Evolutionary conservation across 1,139 yeast species (phyloP), one percentile per base, ranked within the genome.

Genomic region (Taphrina sp.): DNA sequence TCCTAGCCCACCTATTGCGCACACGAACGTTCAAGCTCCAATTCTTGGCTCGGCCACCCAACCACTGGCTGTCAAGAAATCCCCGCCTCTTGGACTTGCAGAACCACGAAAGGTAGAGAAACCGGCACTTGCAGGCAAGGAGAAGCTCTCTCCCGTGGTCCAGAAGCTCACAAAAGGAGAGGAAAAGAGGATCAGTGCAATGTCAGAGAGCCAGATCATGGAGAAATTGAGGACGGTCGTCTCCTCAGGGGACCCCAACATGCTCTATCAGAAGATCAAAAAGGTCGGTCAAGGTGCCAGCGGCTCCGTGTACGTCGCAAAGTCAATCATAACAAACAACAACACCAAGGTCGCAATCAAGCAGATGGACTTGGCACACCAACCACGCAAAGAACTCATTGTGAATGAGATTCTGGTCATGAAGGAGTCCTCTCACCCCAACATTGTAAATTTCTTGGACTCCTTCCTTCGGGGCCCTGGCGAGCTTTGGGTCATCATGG

Each of bases 261-360:
- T 89, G 31, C 77, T 82, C 58, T 94, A 88, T 72, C 85, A 84
- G 66, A 86, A 88, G 72, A 78, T 92, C 64, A 94, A 87, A 69
- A 89, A 89, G 67, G 95, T 96, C 2, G 99, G 99, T n/a, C 98
- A 94, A 72, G 99, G 99, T 65, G 99, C 98, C 0, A 82, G 92
- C 60, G 99, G 99, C 16, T 85, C 92, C 1, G 99, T 94, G 20
- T 94, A 87, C 66, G 77, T 92, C 56, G 98, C 97, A 0, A 81
- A 82, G 64, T 56, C 56, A 10, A 31, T 57, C 34, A 12, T 36
- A 33, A 28, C 51, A 14, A 55, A 44, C 28, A 23, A 57, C 3
- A 55, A 55, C 31, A 65, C 49, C 59, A 65, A 68, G 38, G 76
- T 74, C n/a, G 98, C 98, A 1, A 87, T 92, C 63, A 92, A 92